Conservation (phyloP, 345 rosid species). For the Syzygium oleosum region DNA sequence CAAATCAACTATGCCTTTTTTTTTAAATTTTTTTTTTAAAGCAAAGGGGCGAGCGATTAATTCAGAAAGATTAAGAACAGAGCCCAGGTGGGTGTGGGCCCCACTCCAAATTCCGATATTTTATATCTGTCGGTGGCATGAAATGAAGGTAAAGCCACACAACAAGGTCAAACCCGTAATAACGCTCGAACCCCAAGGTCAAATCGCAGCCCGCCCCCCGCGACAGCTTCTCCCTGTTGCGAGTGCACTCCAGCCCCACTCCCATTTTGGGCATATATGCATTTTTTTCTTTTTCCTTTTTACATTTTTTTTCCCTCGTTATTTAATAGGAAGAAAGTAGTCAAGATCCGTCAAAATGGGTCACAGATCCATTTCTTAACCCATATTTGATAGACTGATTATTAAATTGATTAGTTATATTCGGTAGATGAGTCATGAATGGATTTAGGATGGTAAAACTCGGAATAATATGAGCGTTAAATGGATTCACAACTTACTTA, state of each 20-base stretch:
- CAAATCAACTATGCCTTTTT: background rate
- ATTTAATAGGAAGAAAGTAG: too few species aligned
- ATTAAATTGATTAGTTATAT: too few species aligned
- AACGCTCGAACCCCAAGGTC: background rate
- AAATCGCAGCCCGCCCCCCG: background rate
- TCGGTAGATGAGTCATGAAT: too few species aligned
- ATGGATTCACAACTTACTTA: too few species aligned
- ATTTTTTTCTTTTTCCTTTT: too few species aligned
- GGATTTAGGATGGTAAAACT: too few species aligned
- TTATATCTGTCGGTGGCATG: background rate
- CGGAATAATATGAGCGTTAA: too few species aligned
- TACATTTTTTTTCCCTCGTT: too few species aligned
- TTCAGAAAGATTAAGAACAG: background rate
- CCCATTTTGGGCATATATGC: background rate
- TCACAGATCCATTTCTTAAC: too few species aligned
- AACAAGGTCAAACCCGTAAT: background rate
- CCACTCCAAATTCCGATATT: background rate
- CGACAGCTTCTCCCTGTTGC: background rate
- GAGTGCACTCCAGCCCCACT: background rate
- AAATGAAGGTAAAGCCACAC: background rate
- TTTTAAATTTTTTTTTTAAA: accelerated
- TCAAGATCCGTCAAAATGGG: too few species aligned
- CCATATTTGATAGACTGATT: too few species aligned
- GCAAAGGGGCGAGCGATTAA: background rate
- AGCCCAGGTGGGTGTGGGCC: background rate